Conservation (phyloP, 352 stramenopile species). For the Blastocystis sp. region DNA sequence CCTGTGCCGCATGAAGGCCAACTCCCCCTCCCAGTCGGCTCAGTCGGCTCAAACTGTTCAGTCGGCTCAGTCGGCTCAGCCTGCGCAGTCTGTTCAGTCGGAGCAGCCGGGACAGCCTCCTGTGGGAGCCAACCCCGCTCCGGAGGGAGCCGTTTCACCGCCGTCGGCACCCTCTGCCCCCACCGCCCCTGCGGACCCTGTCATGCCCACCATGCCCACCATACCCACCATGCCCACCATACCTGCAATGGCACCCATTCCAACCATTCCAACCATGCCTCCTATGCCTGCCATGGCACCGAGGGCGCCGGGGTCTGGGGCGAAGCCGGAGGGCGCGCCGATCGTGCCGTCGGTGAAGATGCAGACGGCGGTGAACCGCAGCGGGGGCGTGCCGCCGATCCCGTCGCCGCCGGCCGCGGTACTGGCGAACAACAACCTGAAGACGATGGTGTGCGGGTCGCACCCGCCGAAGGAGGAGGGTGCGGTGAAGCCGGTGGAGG, state of each 20-base stretch:
- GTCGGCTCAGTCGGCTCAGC: neutral
- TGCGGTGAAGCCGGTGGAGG: neutral
- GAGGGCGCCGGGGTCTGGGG: neutral
- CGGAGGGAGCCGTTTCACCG: neutral
- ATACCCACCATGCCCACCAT: neutral
- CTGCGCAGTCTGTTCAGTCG: neutral
- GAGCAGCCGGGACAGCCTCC: neutral
- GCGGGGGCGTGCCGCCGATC: slow-evolving; percentile 25
- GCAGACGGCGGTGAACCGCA: neutral
- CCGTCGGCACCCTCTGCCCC: neutral
- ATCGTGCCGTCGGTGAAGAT: neutral
- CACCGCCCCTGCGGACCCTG: neutral
- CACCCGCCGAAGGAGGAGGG: neutral
- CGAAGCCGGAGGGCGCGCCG: neutral
- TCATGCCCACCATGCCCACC: neutral
- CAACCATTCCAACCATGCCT: neutral
- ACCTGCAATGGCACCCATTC: neutral
- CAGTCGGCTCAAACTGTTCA: neutral
- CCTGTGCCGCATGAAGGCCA: slow-evolving; percentile 33
- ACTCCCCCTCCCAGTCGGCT: neutral
- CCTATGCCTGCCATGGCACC: neutral
- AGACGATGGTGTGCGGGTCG: neutral
- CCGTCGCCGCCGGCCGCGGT: slow-evolving; percentile 4
- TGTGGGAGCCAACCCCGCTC: neutral
- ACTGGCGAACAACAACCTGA: neutral